Evolutionary conservation across 768 basidiomycete species (phyloP).

Genomic region (Kwoniella dejecticola): DNA sequence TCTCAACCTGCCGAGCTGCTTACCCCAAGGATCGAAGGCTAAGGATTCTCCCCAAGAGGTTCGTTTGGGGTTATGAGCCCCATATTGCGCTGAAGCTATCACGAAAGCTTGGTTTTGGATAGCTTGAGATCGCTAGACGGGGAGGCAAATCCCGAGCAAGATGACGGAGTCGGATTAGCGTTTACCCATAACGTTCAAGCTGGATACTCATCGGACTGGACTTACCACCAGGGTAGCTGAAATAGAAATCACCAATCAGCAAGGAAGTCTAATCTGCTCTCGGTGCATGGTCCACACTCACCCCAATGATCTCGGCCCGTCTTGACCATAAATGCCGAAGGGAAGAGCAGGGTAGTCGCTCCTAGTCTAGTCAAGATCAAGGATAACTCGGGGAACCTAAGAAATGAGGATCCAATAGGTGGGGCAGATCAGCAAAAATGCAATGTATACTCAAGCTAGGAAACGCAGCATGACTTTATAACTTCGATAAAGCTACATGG

Average conservation of each 20-base stretch:
- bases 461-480: not conserved
- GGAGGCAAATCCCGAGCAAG: no score
- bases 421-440: no score
- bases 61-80: constrained; percentile 40
- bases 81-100: constrained; percentile 48
- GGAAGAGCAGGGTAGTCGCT: constrained; percentile 44
- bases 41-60: constrained; percentile 52
- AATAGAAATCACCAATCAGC: not conserved
- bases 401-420: not conserved
- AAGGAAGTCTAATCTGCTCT: no score
- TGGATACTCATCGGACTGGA: not conserved
- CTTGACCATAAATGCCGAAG: constrained; percentile 51
- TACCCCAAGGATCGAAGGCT: constrained; percentile 51
- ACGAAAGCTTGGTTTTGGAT: constrained; percentile 51
- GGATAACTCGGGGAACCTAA: constrained; percentile 51
- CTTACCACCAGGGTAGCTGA: not conserved
- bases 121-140: constrained; percentile 41
- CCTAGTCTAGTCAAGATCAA: constrained; percentile 39
- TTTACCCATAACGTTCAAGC: not conserved
- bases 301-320: constrained; percentile 53
- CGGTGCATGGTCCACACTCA: no score
- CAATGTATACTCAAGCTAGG: not conserved
- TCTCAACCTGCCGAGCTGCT: constrained; percentile 38
- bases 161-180: not conserved
- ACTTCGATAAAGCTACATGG: not conserved